Conservation (phyloP, 192 early-diverging fungal species). For the Kickxella alabastrina region DNA sequence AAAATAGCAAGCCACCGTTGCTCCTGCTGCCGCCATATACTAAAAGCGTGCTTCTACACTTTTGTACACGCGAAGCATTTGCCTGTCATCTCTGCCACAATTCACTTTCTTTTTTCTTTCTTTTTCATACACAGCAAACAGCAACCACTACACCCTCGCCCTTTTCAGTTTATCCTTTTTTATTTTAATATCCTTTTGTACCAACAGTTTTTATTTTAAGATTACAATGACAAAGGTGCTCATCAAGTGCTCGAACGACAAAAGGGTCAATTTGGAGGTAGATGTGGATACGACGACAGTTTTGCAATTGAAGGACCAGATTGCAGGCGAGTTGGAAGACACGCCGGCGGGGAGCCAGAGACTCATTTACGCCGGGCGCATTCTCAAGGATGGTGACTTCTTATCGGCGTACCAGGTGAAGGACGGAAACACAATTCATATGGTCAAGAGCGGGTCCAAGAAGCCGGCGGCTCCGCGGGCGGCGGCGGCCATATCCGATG, state of each 20-base stretch:
- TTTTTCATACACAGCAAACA: too few relatives aligned
- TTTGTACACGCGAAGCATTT: too few relatives aligned
- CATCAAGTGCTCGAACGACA: constrained; percentile 33
- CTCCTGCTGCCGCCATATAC: too few relatives aligned
- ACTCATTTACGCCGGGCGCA: constrained; percentile 89
- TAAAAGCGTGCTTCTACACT: too few relatives aligned
- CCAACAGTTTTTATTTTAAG: too few relatives aligned
- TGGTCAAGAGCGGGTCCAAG: constrained; percentile 70
- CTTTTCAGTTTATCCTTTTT: too few relatives aligned
- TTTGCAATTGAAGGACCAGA: constrained; percentile 69
- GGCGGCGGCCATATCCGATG: constrained; percentile 23
- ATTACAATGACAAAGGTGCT: constrained; percentile 11
- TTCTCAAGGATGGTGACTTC: constrained; percentile 87
- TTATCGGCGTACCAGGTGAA: constrained; percentile 76
- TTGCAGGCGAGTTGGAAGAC: constrained; percentile 58
- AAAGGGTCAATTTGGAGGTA: constrained; percentile 8
- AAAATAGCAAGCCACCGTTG: too few relatives aligned
- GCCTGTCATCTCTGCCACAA: too few relatives aligned
- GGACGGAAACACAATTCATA: constrained; percentile 86
- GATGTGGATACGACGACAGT: constrained; percentile 60
- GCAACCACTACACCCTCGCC: too few relatives aligned
- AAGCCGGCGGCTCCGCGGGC: constrained; percentile 34
- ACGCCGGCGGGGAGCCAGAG: constrained; percentile 70
- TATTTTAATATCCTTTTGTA: too few relatives aligned
- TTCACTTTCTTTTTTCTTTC: too few relatives aligned